A percentile compares a stretch with the other conserved stretches of the same genome.
phyloP scores from a whole-genome alignment of 2,329 filamentous ascomycete species.

The Iodosphaeria phyllophila region DNA sequence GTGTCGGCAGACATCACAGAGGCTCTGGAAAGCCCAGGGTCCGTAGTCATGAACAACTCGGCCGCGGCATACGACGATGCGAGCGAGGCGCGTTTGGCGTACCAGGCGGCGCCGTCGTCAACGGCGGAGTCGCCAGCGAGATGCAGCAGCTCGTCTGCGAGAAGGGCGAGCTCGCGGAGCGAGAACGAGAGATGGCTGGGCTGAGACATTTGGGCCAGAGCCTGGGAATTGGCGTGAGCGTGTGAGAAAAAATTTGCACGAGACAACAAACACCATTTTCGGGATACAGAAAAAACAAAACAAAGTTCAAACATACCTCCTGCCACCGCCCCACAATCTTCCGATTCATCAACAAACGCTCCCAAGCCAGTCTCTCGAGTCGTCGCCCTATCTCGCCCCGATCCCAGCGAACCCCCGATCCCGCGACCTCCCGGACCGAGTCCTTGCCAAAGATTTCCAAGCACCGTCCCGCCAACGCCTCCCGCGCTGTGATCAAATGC shows the following conservation, averaged over 20 bases:
- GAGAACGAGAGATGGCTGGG: constrained; percentile 60
- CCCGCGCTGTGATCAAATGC: constrained; percentile 50
- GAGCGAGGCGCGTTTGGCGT: constrained; percentile 41
- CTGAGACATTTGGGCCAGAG: constrained; percentile 77
- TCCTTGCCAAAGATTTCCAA: constrained; percentile 19
- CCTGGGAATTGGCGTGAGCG: constrained; percentile 26
- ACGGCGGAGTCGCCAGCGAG: constrained; percentile 67
- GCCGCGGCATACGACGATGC: constrained; percentile 47
- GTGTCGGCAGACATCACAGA: no score
- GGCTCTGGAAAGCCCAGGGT: no score
- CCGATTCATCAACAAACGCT: constrained; percentile 56
- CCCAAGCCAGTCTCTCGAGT: constrained; percentile 55
- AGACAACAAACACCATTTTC: constrained; percentile 1
- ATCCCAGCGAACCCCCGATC: no score
- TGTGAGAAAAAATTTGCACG: constrained; percentile 2
- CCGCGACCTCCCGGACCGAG: constrained; percentile 26
- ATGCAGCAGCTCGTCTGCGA: constrained; percentile 87
- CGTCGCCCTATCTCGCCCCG: no score
- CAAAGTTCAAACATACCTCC: constrained; percentile 64
- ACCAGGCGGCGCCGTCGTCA: constrained; percentile 82
- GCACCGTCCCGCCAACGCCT: constrained; percentile 29
- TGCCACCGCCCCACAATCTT: constrained; percentile 65
- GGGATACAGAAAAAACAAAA: no score
- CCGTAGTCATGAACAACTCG: constrained; percentile 90
- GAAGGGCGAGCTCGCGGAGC: constrained; percentile 56